phyloP scores from a whole-genome alignment of 352 stramenopile species.

The Pythium oligandrum region DNA sequence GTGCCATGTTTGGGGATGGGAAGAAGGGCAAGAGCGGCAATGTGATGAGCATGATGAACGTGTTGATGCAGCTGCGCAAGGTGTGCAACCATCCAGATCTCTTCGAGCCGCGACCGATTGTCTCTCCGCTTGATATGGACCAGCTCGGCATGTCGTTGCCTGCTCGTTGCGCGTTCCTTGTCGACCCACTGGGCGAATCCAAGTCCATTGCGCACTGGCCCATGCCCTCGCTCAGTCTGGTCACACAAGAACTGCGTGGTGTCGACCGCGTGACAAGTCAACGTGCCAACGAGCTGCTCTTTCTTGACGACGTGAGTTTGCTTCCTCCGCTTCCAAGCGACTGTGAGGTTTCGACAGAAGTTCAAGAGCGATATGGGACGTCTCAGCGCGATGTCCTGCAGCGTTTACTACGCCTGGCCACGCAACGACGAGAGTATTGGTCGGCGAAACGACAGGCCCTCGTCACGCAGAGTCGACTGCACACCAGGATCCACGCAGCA shows the following conservation, averaged over 20 bases:
- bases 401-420: neutral
- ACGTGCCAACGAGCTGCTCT: conserved; percentile 3
- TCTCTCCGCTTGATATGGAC: conserved; percentile 90
- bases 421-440: neutral
- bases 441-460: too few species aligned
- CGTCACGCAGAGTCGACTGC: too few species aligned
- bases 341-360: too few species aligned
- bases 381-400: neutral
- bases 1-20: conserved; percentile 80
- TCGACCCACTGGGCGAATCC: conserved; percentile 32
- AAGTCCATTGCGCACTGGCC: conserved; percentile 27
- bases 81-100: conserved; percentile 98
- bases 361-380: too few species aligned
- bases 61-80: conserved; percentile 98
- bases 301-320: conserved; percentile 20
- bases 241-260: conserved; percentile 33
- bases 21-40: conserved; percentile 77
- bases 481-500: conserved; percentile 5
- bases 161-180: conserved; percentile 38
- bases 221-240: conserved; percentile 21
- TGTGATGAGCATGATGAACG: conserved; percentile 99
- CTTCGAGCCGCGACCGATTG: conserved; percentile 95
- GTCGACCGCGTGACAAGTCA: conserved; percentile 1
- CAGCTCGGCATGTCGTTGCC: conserved; percentile 26
- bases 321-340: neutral